phyloP scores from a whole-genome alignment of 2,329 filamentous ascomycete genomes.

The Apiospora sp. region DNA sequence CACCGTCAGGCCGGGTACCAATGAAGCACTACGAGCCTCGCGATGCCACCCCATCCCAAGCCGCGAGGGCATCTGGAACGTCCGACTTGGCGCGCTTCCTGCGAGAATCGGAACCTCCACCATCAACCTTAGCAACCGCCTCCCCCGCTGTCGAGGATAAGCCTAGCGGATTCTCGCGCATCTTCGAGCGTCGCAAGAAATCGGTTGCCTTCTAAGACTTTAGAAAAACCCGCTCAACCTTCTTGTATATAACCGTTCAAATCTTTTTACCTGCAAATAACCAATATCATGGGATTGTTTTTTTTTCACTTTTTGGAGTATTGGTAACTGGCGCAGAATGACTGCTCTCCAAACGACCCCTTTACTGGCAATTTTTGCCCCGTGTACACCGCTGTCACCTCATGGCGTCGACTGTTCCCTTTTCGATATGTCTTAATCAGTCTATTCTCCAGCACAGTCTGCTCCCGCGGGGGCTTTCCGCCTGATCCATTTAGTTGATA shows the following conservation, averaged over 20 bases:
- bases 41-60: conserved; percentile 52
- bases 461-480: not conserved
- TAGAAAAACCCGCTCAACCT: not conserved
- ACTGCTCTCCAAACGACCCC: not conserved
- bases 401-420: not conserved
- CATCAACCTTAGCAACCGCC: conserved; percentile 41
- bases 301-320: not conserved
- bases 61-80: conserved; percentile 68
- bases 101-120: conserved; percentile 71
- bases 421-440: too few species aligned
- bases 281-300: not conserved
- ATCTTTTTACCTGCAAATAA: conserved; percentile 17
- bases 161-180: conserved; percentile 52
- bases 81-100: conserved; percentile 78
- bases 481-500: not conserved
- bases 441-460: not conserved
- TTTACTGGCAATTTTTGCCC: not conserved
- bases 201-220: conserved; percentile 40
- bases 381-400: conserved; percentile 7
- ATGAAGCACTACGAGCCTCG: conserved; percentile 68
- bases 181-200: conserved; percentile 61
- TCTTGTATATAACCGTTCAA: not conserved
- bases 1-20: conserved; percentile 49
- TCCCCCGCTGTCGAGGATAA: conserved; percentile 45
- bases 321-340: not conserved